A percentile compares a stretch with the other conserved stretches of the same genome.
phyloP scores from a whole-genome alignment of 73 alveolate genomes.

The Paramecium sonneborni region DNA sequence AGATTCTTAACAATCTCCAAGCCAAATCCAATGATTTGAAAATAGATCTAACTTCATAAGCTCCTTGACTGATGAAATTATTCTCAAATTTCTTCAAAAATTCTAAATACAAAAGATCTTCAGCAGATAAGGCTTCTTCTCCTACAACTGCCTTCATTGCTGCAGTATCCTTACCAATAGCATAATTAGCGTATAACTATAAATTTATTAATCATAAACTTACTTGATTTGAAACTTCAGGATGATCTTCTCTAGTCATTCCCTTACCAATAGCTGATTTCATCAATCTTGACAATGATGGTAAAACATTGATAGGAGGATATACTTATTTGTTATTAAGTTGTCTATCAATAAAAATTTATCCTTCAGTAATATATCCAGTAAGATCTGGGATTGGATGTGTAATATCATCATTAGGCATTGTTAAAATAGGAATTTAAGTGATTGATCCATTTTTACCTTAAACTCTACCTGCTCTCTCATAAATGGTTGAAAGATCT shows the following conservation, averaged over 20 bases:
- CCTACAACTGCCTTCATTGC: constrained; percentile 99
- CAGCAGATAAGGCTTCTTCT: constrained; percentile 98
- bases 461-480: constrained; percentile 99
- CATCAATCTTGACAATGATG: constrained; percentile 99
- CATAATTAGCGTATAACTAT: constrained; percentile 99
- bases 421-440: constrained; percentile 97
- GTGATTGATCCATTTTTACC: constrained; percentile 97
- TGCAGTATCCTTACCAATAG: constrained; percentile 99
- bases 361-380: constrained; percentile 99
- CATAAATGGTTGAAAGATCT: constrained; percentile 99
- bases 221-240: constrained; percentile 95
- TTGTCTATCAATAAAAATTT: constrained; percentile 98
- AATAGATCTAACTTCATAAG: constrained; percentile 94
- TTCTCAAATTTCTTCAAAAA: constrained; percentile 96
- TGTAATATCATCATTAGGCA: constrained; percentile 99
- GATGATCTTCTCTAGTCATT: constrained; percentile 99
- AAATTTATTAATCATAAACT: neutral
- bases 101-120: constrained; percentile 90
- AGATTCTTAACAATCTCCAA: constrained; percentile 96
- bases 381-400: constrained; percentile 99
- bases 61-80: constrained; percentile 93
- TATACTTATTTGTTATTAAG: constrained; percentile 98
- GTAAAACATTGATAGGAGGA: constrained; percentile 99
- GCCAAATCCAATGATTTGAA: constrained; percentile 95
- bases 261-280: constrained; percentile 99